Base-by-base conservation (phyloP, 306 rosid genomes). In the Casuarina equisetifolia region DNA sequence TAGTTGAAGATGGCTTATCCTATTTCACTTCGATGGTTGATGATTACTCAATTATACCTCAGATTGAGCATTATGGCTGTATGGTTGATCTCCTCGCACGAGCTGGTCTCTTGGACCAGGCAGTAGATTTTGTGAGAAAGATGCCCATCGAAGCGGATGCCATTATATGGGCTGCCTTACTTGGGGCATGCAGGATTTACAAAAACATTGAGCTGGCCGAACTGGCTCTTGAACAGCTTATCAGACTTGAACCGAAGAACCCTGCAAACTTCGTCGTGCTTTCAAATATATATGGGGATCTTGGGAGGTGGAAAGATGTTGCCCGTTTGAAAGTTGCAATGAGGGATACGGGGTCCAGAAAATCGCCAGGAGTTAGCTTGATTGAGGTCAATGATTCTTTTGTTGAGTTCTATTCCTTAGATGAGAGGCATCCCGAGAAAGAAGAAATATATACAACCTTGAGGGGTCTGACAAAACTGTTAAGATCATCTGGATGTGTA, bases 11-110 rank as follows among this genome's bases (percentile, higher is more conserved):
- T 59, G 89, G 93, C 46, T 50, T 73, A 43, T 74, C 82, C n/a
- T 82, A 85, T 81, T 89, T 89, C 66, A 74, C 59, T 25, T 82
- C 89, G 20, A 89, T 87, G 88, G 57, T 73, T 55, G 70, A 79
- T 70, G 81, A 73, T 39, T 80, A 83, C 70, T 45, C 59, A 36
- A 75, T 89, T 70, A 76, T 55, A 70, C 86, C 93, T 63, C 82
- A 86, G 53, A 85, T 87, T 52, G 93, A 85, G 83, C 91, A 89
- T 53, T 84, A 87, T 55, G 93, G 89, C 53, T 87, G 93, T 69
- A 72, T 89, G 83, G 91, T 83, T 62, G 89, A 89, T 83, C 72
- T 89, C 70, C 73, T 89, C 19, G 87, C 88, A 38, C 87, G 91
- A 73, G 87, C 84, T 11, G 93, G 93, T 68, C 88, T 76, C 12